These are phyloP conservation scores for Lithospermum erythrorhizon DNA, from an alignment of 257 asterid species.

Conservation along the genomic window DNA sequence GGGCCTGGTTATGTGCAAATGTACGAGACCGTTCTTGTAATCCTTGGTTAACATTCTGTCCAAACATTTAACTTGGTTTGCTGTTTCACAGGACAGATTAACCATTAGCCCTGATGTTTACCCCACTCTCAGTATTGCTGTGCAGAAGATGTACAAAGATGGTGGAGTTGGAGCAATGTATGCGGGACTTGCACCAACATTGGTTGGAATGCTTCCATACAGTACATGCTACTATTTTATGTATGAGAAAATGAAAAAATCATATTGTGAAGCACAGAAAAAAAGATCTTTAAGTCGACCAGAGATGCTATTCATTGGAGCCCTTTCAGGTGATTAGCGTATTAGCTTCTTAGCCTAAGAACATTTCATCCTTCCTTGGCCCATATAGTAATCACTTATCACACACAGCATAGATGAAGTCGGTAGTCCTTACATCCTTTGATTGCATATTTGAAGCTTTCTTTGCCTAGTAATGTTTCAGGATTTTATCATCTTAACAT, in stretches of 20 bases:
- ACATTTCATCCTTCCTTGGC: not conserved
- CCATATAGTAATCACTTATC: no score
- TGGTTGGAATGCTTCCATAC: constrained; percentile 96
- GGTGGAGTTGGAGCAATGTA: constrained; percentile 68
- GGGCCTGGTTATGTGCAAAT: no score
- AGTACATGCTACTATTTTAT: constrained; percentile 91
- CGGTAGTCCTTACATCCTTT: no score
- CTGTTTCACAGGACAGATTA: constrained; percentile 67
- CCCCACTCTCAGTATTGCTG: constrained; percentile 67
- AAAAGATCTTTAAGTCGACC: constrained; percentile 51
- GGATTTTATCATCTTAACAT: not conserved
- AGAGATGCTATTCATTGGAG: constrained; percentile 89
- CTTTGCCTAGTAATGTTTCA: not conserved
- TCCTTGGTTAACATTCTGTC: not conserved
- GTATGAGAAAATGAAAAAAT: constrained; percentile 86
- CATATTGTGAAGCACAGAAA: constrained; percentile 60
- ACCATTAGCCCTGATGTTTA: constrained; percentile 72
- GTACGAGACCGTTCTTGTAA: no score
- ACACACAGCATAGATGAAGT: no score
- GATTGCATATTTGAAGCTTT: no score
- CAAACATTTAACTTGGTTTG: not conserved
- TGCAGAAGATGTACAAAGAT: constrained; percentile 50
- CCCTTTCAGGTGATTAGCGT: constrained; percentile 62
- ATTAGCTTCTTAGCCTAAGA: constrained; percentile 4
- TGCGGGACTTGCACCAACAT: constrained; percentile 69